Base-by-base conservation (phyloP, 208 protist genomes). In the Crithidia brevicula region DNA sequence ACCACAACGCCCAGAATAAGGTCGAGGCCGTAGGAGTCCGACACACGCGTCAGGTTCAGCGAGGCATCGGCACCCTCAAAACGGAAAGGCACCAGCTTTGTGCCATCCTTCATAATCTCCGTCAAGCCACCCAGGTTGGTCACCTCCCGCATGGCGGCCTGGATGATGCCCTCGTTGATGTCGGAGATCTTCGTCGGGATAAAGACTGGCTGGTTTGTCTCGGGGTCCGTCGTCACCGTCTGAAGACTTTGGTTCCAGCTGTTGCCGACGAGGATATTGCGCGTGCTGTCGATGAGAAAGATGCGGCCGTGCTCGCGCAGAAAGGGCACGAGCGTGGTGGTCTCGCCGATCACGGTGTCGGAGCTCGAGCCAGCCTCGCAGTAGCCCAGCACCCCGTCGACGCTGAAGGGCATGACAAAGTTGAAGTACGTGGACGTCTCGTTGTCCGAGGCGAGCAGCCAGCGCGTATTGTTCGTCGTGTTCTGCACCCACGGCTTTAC, bases 351-450 rank as follows among this genome's bases (percentile, higher is more conserved):
- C 6, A 90, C 49, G 40, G 60, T 69, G 60, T 72, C 28, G 4
- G 72, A 76, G 49, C 72, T 66, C 46, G 81, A 71, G 30, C 79
- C 81, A 0, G 83, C 85, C 38, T 83, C 75, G 59, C 81, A 87
- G 57, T 64, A 79, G 47, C 85, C 85, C 59, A 74, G 64, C 38
- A 31, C 28, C 28, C 65, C 65, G 56, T 83, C 59, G n/a, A 91
- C 70, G 23, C 50, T 59, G 63, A 91, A 91, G n/a, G 85, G 85
- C 42, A 91, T 81, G 27, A 87, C 81, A 53, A 83, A 91, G 60
- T 85, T 84, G 75, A 91, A 91, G 76, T 87, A 91, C 16, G 71
- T 80, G 7, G 67, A 76, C 28, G 71, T 82, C 42, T 72, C 40
- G 47, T 74, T 74, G 20, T 74, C 60, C 2, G 65, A 72, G 16